Base-by-base conservation (phyloP, 1,139 yeast genomes). In the Geotrichum phurueaensis region DNA sequence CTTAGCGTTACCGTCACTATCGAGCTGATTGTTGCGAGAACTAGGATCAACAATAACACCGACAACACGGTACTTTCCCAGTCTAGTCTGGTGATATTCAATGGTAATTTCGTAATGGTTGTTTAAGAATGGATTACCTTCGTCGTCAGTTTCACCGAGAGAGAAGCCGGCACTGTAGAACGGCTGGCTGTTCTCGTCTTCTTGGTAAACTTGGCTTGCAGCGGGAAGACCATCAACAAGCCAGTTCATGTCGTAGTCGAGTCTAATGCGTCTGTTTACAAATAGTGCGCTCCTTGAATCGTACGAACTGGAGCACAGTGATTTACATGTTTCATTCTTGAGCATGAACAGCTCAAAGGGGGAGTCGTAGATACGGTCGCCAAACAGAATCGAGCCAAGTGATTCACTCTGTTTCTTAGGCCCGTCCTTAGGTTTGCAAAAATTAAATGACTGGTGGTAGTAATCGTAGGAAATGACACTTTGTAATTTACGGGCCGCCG, bases 221-320 rank as follows among this genome's bases (percentile, higher is more conserved):
- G 94, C 96, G 23, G 99, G 99, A 66, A 94, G 81, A 1, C 98
- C 97, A 73, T 94, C 99, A 64, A 94, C 78, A 60, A 92, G 79
- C 99, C 98, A 94, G 71, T 94, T 92, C 73, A 89, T 89, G 70
- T 82, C 83, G 73, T 89, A 94, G 5, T 94, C 92, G 57, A 91
- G 90, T 66, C 85, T 80, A 66, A 94, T 87, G 69, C 88, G 82
- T 68, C 87, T 81, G 71, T 85, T 86, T 56, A 91, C 89, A 71
- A 91, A 91, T 2, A 79, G 79, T 1, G 90, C 81, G 70, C 90
- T 96, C 6, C 82, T 72, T 43, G 81, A 80, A 47, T 86, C 79
- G 72, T 89, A 90, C 2, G 67, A 68, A 1, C 80, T 69, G 1
- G 79, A 68, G 75, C 99, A 94, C 57, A 92, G 77, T 27, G 72